Conservation (phyloP, 73 alveolate species). For the Paramecium biaurelia region DNA sequence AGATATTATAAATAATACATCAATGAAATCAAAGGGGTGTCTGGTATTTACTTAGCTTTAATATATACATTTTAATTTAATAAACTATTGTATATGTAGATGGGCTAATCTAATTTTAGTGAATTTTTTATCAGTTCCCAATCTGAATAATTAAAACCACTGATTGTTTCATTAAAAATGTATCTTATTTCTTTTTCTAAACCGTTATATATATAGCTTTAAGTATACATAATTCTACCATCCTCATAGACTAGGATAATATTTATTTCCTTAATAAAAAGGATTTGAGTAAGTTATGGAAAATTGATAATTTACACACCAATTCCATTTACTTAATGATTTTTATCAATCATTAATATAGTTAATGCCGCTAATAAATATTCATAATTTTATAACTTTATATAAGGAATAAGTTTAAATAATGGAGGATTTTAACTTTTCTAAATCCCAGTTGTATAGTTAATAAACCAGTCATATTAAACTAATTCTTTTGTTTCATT, state of each 20-base stretch:
- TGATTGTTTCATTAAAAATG: neutral
- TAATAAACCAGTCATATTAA: neutral
- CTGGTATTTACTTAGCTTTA: neutral
- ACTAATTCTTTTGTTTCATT: neutral
- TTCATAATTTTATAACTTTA: neutral
- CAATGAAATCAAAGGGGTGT: neutral
- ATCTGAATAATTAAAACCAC: neutral
- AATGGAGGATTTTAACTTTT: neutral
- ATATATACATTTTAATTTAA: neutral
- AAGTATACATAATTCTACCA: neutral
- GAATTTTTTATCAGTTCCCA: neutral
- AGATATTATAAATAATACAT: neutral
- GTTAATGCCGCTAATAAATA: neutral
- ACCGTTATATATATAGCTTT: neutral
- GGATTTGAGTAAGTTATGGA: neutral
- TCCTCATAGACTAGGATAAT: neutral
- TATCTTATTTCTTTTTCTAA: neutral
- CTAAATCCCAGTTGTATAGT: neutral
- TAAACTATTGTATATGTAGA: neutral
- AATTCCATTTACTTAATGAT: neutral
- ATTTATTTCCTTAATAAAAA: neutral
- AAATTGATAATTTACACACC: neutral
- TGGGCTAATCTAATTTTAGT: neutral
- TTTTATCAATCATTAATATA: neutral
- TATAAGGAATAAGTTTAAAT: neutral